Base-by-base conservation (phyloP, 148 eudicot genomes). In the Nepenthes gracilis region DNA sequence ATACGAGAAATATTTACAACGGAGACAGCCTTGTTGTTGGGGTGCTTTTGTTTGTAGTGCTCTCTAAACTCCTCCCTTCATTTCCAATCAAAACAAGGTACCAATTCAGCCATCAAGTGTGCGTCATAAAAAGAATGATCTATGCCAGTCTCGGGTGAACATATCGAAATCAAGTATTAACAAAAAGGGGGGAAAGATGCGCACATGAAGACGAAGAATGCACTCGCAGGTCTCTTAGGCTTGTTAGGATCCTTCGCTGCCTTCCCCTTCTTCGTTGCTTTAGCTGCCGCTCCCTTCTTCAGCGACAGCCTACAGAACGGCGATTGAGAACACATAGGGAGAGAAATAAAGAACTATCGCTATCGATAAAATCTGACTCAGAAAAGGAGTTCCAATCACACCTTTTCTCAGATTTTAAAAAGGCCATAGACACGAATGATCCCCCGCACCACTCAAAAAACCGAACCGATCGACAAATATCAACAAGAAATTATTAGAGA, bases 11-110 rank as follows among this genome's bases (percentile, higher is more conserved):
- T 2, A 69, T 75, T 70, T 50, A 84, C 90, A 72, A 70, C 79
- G 65, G 86, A 79, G 56, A 84, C 90, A 12, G 81, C 74, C 67
- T 81, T 81, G 71, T 78, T 79, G 62, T 60, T 62, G 6, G 86
- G 90, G 47, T 84, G 77, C 40, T 84, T 68, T 35, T 76, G 76
- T 64, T 84, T 84, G 74, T 57, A 84, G 45, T 70, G 56, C 52
- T 70, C 70, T 66, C 90, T 72, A 32, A 84, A 84, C 10, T 70
- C 86, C 64, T 81, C 86, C 86, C 90, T 84, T 34, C 12, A 60
- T 33, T 11, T 23, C 23, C 35, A 35, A 33, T 15, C 4, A 32
- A 36, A n/a, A 35, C 6, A 36, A 45, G 12, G 33, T n/a, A 33
- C 6, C 38, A 57, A 2, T 10, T 1, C 12, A 56, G 13, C 13